These are phyloP conservation scores for Scheffersomyces cryptocercus DNA, from an alignment of 1,139 yeast genomes.

Conservation along the genomic window DNA sequence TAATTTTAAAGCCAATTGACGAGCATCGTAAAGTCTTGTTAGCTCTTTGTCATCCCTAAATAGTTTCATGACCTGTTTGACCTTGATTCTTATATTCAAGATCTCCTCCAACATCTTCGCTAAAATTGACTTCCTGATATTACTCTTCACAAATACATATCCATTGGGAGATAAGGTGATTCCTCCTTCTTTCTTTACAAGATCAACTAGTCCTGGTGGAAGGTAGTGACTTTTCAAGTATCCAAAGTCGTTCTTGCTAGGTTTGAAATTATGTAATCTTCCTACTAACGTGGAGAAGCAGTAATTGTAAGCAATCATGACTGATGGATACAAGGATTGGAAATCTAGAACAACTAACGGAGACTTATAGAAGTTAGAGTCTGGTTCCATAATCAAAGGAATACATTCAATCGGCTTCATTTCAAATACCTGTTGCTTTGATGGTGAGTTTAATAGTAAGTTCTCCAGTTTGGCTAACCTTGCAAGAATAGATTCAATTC, in stretches of 20 bases:
- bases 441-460: slow-evolving; percentile 73
- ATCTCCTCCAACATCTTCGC: slow-evolving; percentile 86
- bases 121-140: slow-evolving; percentile 67
- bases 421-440: slow-evolving; percentile 75
- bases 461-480: slow-evolving; percentile 78
- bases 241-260: slow-evolving; percentile 41
- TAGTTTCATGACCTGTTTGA: slow-evolving; percentile 70
- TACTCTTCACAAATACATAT: slow-evolving; percentile 65
- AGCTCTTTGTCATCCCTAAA: slow-evolving; percentile 47
- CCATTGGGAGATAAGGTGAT: slow-evolving; percentile 86
- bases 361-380: slow-evolving; percentile 78
- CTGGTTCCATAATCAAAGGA: slow-evolving; percentile 92
- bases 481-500: slow-evolving; percentile 80
- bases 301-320: slow-evolving; percentile 87
- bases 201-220: slow-evolving; percentile 57
- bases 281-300: slow-evolving; percentile 91
- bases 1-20: slow-evolving; percentile 84
- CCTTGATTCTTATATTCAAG: slow-evolving; percentile 73
- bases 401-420: slow-evolving; percentile 87
- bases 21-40: slow-evolving; percentile 62
- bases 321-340: slow-evolving; percentile 90
- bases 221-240: slow-evolving; percentile 48
- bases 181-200: slow-evolving; percentile 49
- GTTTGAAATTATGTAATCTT: slow-evolving; percentile 53
- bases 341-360: slow-evolving; percentile 90